Evolutionary conservation across 2,329 filamentous ascomycete genomes (phyloP).

Genomic region (Bipolaris victoriae): DNA sequence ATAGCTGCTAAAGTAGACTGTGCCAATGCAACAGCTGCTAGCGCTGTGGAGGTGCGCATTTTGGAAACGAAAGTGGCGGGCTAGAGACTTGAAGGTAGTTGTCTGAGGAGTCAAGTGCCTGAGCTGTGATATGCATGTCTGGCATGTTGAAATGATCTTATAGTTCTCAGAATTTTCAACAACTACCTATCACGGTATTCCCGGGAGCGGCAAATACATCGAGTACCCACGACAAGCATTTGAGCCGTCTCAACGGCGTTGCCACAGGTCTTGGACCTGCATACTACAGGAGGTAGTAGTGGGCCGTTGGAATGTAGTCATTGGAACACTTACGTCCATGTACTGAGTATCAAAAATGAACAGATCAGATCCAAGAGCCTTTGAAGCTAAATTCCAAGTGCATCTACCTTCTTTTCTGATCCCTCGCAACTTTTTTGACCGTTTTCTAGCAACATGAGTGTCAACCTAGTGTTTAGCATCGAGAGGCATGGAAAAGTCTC

Average conservation of each 20-base stretch:
- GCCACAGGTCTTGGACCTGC: not conserved
- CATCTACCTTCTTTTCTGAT: not conserved
- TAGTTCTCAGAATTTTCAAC: not conserved
- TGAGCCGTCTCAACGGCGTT: not conserved
- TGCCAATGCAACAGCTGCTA: constrained; percentile 1
- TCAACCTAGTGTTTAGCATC: not conserved
- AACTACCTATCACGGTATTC: not conserved
- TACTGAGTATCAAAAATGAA: not conserved
- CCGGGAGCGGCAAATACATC: not conserved
- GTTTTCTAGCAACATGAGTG: not conserved
- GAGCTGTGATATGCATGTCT: not conserved
- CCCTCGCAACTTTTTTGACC: not conserved
- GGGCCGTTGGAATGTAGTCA: not conserved
- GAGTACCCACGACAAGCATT: not conserved
- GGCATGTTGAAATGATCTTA: not conserved
- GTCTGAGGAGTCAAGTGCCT: not conserved
- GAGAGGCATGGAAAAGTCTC: not conserved
- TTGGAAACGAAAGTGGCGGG: not conserved
- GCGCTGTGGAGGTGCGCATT: constrained; percentile 1
- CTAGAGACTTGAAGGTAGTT: not conserved
- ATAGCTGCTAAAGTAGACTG: constrained; percentile 6
- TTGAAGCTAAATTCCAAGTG: not conserved
- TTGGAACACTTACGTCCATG: too few relatives aligned
- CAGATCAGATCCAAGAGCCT: not conserved
- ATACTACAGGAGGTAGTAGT: not conserved